Evolutionary conservation across 1,139 yeast genomes (phyloP).

Genomic region (Yamadazyma friedrichii): DNA sequence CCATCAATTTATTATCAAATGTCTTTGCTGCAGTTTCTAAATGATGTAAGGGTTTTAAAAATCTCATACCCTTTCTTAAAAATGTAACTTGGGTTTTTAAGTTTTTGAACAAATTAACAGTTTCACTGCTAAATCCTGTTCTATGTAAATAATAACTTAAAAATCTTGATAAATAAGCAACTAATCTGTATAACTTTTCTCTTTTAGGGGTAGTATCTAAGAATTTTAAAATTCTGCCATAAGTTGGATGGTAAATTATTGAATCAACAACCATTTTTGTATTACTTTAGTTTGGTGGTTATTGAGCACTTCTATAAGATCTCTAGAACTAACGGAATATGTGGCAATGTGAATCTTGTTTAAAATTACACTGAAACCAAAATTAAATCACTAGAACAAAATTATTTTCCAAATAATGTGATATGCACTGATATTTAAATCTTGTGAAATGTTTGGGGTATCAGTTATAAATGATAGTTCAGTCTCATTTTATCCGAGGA

Average conservation of each 20-base stretch:
- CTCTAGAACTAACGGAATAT: too few relatives aligned
- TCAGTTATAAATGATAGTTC: not conserved
- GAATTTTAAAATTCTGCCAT: conserved; percentile 60
- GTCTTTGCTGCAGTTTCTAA: conserved; percentile 68
- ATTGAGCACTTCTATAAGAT: too few relatives aligned
- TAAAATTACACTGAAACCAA: too few relatives aligned
- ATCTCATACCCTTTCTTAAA: conserved; percentile 81
- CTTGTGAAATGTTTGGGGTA: conserved; percentile 1
- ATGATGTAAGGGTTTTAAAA: conserved; percentile 79
- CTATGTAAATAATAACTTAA: conserved; percentile 61
- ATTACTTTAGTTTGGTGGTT: too few relatives aligned
- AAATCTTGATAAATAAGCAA: conserved; percentile 81
- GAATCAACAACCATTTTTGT: conserved; percentile 63
- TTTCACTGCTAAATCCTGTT: conserved; percentile 54
- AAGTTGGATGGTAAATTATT: conserved; percentile 71
- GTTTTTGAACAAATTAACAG: conserved; percentile 50
- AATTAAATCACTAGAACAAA: too few relatives aligned
- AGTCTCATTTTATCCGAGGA: not conserved
- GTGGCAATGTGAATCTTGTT: too few relatives aligned
- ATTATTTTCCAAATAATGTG: too few relatives aligned
- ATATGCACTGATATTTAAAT: not conserved
- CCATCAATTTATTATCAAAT: conserved; percentile 70
- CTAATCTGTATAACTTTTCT: conserved; percentile 76
- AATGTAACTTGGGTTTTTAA: conserved; percentile 62
- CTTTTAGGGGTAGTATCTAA: conserved; percentile 61